Conservation (phyloP, 768 basidiomycete species). For the Boletellus emodensis region DNA sequence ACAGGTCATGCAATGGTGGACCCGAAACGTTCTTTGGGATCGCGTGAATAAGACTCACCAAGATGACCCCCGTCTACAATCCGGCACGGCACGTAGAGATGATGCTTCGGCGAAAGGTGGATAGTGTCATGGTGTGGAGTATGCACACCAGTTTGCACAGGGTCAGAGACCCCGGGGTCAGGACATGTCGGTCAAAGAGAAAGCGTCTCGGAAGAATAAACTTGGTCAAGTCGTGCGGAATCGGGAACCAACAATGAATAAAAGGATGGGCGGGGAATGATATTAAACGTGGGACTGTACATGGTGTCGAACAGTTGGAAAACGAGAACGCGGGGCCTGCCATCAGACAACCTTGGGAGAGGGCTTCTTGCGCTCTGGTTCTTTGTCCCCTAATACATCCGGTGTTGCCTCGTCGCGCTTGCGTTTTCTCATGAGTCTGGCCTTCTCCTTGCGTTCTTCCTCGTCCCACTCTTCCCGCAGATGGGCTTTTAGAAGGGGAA, state of each 20-base stretch:
- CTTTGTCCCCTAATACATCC: constrained; percentile 1
- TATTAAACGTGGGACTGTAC: constrained; percentile 6
- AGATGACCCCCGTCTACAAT: too few relatives aligned
- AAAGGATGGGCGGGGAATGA: not conserved
- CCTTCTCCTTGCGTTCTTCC: constrained; percentile 40
- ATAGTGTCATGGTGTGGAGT: too few relatives aligned
- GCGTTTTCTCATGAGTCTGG: constrained; percentile 39
- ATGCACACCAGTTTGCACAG: too few relatives aligned
- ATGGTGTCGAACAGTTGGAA: not conserved
- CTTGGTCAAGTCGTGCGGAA: not conserved
- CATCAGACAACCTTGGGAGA: constrained; percentile 6
- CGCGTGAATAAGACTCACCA: too few relatives aligned
- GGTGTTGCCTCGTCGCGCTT: constrained; percentile 24
- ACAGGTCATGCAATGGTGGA: too few relatives aligned
- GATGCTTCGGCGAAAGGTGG: too few relatives aligned
- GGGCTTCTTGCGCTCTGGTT: constrained; percentile 13
- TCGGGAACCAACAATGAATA: not conserved
- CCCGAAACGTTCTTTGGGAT: too few relatives aligned
- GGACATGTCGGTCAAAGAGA: not conserved
- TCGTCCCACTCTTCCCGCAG: constrained; percentile 70
- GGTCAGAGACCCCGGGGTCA: too few relatives aligned
- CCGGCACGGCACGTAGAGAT: too few relatives aligned
- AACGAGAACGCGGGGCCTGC: not conserved
- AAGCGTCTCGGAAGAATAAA: constrained; percentile 16
- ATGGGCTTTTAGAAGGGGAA: constrained; percentile 72